Evolutionary conservation across 2,329 filamentous ascomycete genomes (phyloP), one percentile per base, ranked within the genome.

Genomic region (Fusarium mangiferae): DNA sequence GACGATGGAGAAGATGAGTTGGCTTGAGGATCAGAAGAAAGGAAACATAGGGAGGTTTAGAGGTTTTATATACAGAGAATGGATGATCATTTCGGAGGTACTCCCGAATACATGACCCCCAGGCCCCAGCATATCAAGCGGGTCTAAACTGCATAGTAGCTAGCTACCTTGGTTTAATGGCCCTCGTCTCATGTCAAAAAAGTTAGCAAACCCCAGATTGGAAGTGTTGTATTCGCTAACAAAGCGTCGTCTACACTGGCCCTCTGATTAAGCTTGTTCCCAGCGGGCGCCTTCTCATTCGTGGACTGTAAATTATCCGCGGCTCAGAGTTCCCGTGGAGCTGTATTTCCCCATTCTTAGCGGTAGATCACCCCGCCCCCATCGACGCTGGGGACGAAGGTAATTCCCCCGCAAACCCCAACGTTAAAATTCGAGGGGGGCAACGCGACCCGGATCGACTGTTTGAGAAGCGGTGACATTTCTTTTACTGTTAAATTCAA

Each of bases 321-420:
- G 72, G 72, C 72, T 74, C 46, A 59, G 58, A 28, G 22, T 66
- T 74, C 48, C 72, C 72, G 72, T 74, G 72, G 71, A 63, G 58
- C n/a, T 63, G 28, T 62, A 72, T 74, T 74, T 74, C 72, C 72
- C 71, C 68, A 74, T 72, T n/a, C 17, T 45, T 66, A 72, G 62
- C 24, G 67, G 74, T 74, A 72, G 64, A 74, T 66, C 63, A 42
- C 67, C 67, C 72, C 72, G 71, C 72, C 71, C 67, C 71, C 71
- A 74, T 65, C 28, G 60, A 33, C n/a, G 4, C 46, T n/a, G 30
- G 15, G 28, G 22, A 35, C 44, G 41, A 11, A 30, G 12, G 36
- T 26, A 28, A 44, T 28, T 67, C 62, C 69, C 69, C 69, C 62
- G 68, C 69, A 72, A 72, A 67, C 69, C 68, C 69, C 48, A 72